Base-by-base conservation (phyloP, 257 asterid genomes). In the Orobanche coerulescens region DNA sequence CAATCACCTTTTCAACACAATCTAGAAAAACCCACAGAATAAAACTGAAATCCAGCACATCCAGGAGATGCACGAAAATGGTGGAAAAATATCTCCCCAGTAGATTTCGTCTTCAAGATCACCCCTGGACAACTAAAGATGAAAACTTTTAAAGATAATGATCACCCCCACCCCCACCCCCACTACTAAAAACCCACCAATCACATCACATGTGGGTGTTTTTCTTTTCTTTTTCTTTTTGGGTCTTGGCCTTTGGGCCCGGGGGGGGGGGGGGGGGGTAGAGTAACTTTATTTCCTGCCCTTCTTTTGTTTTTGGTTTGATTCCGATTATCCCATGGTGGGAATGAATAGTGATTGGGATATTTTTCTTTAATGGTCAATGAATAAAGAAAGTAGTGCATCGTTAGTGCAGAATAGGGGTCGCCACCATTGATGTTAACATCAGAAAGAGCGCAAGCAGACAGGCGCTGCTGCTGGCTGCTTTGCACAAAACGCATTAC, bases 341-440 rank as follows among this genome's bases (percentile, higher is more conserved):
- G 71, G 33, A 55, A 65, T 18, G 33, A 55, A 65, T 18, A 54
- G 75, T 56, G 65, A 26, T 22, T 13, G 20, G 24, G 66, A 54
- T 47, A 49, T 34, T 36, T 64, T 68, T 68, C 20, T 54, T 60
- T 52, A 40, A 58, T 59, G 66, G 16, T 42, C 13, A 28, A 65
- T 34, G 65, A 66, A 46, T 60, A 60, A 68, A 75, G 56, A 59
- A 64, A 42, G 20, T 2, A n/a, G 4, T 24, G 16, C 28, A 18
- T 24, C 49, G 70, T 58, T 63, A 50, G 72, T 61, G 72, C 62
- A 74, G n/a, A 67, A 79, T 74, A 70, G 59, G 74, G 84, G 92
- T 77, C 78, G 80, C 88, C 92, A 83, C 88, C 92, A 83, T 72
- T 62, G 90, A 76, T 73, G 82, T 73, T 67, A 66, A 65, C 86